A percentile compares a stretch with the other conserved stretches of the same genome.
Evolutionary conservation across 192 early-diverging fungal genomes (phyloP).

Genomic region (Umbelopsis isabellina): DNA sequence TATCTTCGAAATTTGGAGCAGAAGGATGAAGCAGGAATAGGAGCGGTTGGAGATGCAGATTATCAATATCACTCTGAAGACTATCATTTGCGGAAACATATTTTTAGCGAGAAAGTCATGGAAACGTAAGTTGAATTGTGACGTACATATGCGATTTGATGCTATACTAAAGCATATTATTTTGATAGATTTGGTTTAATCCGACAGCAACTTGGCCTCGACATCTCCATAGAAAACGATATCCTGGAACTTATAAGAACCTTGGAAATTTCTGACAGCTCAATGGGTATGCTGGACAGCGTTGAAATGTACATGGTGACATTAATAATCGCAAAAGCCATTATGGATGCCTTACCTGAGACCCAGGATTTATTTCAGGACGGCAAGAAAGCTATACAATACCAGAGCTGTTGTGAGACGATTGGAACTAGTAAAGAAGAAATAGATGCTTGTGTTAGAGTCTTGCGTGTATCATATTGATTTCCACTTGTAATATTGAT

Average conservation of each 20-base stretch:
- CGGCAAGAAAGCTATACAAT: slow-evolving; percentile 17
- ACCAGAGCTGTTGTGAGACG: slow-evolving; percentile 35
- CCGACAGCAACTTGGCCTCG: slow-evolving; percentile 33
- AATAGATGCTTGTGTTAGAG: slow-evolving; percentile 45
- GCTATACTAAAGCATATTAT: background rate
- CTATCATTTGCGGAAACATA: slow-evolving; percentile 35
- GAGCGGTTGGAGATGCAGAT: background rate
- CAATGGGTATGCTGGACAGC: slow-evolving; percentile 33
- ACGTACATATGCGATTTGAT: background rate
- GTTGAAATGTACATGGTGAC: slow-evolving; percentile 45
- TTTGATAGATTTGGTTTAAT: slow-evolving; percentile 30
- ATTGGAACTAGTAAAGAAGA: slow-evolving; percentile 43
- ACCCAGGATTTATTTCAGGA: slow-evolving; percentile 14
- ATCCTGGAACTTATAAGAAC: slow-evolving; percentile 41
- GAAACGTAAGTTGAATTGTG: slow-evolving; percentile 32
- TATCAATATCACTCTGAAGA: slow-evolving; percentile 8
- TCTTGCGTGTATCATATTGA: slow-evolving; percentile 24
- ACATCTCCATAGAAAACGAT: slow-evolving; percentile 35
- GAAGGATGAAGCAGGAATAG: background rate
- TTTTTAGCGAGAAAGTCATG: slow-evolving; percentile 46
- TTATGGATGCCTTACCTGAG: slow-evolving; percentile 11
- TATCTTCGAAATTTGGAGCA: slow-evolving; percentile 25
- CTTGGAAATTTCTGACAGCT: slow-evolving; percentile 36
- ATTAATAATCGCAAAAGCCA: slow-evolving; percentile 39
- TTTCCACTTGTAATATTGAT: background rate